Base-by-base conservation (phyloP, 345 rosid species). In the Citrus trifoliata region DNA sequence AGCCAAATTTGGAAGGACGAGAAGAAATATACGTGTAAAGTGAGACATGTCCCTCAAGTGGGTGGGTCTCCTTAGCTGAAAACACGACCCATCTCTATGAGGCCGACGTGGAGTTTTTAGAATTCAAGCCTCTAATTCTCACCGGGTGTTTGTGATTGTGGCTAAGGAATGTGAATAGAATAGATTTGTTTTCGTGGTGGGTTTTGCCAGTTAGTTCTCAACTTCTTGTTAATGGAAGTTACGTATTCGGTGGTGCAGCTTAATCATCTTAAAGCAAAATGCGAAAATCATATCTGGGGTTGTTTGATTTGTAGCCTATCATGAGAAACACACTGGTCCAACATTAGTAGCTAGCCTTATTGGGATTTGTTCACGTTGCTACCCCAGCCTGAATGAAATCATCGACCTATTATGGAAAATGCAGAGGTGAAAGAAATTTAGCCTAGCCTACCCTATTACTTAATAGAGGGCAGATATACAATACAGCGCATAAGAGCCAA, bases 171-270 rank as follows among this genome's bases (percentile, higher is more conserved):
- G 68, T 62, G 42, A 60, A 24, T 21, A 35, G 62, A 60, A 78
- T 18, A 56, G 75, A 18, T 14, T 53, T 60, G 24, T 64, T 51
- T 59, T n/a, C n/a, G n/a, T 37, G 70, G 42, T 42, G 40, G 55
- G 30, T 64, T 73, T 53, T 25, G 58, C 71, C 22, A 19, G 14
- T 65, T 67, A 59, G 71, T 13, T 35, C 53, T 40, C 33, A 76
- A 75, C 84, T 61, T 75, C 58, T 86, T 86, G 80, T 76, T 67
- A 33, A 65, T 86, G 87, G 82, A 80, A 64, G 64, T 37, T 79
- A 51, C 68, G n/a, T 7, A 35, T 60, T 70, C 27, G 75, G 63
- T 70, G 84, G 83, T 55, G 79, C 60, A 60, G 67, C 75, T 80
- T 76, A 27, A 65, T 83, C 63, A 67, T 58, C 7, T 10, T 59